Conservation (phyloP, 257 asterid genomes). For the Lavandula angustifolia region DNA sequence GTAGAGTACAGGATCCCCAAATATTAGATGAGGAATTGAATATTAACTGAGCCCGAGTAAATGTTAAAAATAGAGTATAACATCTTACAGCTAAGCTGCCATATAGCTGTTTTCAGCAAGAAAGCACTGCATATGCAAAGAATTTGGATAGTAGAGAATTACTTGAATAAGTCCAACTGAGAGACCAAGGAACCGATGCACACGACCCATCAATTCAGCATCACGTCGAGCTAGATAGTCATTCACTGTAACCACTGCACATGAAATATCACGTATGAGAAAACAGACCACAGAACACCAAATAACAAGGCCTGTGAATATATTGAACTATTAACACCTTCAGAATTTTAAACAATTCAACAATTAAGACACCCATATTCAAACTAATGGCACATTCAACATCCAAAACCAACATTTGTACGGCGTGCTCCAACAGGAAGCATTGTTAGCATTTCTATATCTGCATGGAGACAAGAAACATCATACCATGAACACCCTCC, state of each 20-base stretch:
- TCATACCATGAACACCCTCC: constrained; percentile 96
- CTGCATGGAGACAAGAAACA: constrained; percentile 19
- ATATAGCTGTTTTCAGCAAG: constrained; percentile 1
- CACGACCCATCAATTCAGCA: constrained; percentile 99
- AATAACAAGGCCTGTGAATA: constrained; percentile 17
- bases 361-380: background rate
- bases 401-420: constrained; percentile 24
- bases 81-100: constrained; percentile 13
- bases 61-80: background rate
- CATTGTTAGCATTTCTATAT: constrained; percentile 19
- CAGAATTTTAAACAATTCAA: background rate
- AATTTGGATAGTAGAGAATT: constrained; percentile 32
- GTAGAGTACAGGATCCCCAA: no score
- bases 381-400: constrained; percentile 24
- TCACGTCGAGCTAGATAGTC: constrained; percentile 98
- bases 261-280: constrained; percentile 27
- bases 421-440: constrained; percentile 12
- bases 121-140: constrained; percentile 16
- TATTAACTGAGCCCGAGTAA: background rate
- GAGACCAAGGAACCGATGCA: constrained; percentile 94
- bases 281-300: constrained; percentile 20
- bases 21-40: constrained; percentile 8
- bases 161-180: constrained; percentile 99
- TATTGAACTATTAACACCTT: background rate
- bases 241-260: constrained; percentile 92